These are phyloP conservation scores for Arabidopsis lyrata DNA, from an alignment of 441 rosid genomes.

Conservation along the genomic window DNA sequence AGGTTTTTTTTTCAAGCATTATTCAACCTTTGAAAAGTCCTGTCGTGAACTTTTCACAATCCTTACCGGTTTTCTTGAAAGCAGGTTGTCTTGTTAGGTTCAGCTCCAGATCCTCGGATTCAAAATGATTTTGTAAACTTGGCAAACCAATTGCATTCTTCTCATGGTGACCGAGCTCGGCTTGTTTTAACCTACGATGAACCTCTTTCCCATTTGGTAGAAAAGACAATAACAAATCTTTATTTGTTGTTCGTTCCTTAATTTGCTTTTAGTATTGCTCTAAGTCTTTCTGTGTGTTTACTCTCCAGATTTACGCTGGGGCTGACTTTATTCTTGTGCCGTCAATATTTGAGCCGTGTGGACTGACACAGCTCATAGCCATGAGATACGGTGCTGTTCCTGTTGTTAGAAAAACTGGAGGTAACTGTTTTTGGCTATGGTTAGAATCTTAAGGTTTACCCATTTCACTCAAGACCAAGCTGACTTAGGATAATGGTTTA, in stretches of 20 bases:
- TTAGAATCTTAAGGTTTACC: slow-evolving; percentile 3
- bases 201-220: slow-evolving; percentile 96
- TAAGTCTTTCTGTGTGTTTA: background rate
- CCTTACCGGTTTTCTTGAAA: slow-evolving; percentile 31
- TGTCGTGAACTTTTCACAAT: slow-evolving; percentile 9
- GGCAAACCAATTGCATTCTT: slow-evolving; percentile 79
- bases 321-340: slow-evolving; percentile 96
- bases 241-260: background rate
- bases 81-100: slow-evolving; percentile 94
- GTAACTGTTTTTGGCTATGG: slow-evolving; percentile 42
- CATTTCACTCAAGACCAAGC: slow-evolving; percentile 4
- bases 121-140: slow-evolving; percentile 91
- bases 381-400: slow-evolving; percentile 99
- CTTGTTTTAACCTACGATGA: slow-evolving; percentile 92
- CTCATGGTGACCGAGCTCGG: slow-evolving; percentile 73
- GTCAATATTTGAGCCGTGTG: slow-evolving; percentile 97
- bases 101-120: slow-evolving; percentile 98
- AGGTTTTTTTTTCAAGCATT: slow-evolving; percentile 51
- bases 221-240: background rate
- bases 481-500: slow-evolving; percentile 26
- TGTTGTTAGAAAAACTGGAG: slow-evolving; percentile 96
- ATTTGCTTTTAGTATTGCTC: background rate
- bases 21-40: slow-evolving; percentile 1
- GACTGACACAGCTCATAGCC: slow-evolving; percentile 91
- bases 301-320: slow-evolving; percentile 84